phyloP scores from a whole-genome alignment of 805 yeast species.

The Wickerhamomyces alni region DNA sequence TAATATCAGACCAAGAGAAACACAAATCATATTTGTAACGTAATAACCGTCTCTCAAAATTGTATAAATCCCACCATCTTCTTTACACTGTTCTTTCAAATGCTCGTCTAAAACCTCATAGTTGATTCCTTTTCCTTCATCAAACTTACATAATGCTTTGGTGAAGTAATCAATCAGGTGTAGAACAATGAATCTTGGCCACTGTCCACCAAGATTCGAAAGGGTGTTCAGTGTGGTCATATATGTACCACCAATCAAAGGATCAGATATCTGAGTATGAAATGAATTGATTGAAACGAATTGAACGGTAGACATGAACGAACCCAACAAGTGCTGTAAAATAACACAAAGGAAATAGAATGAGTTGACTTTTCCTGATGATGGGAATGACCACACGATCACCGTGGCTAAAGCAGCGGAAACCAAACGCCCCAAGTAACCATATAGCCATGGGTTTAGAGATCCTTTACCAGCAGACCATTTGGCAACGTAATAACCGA shows the following conservation, averaged over 20 bases:
- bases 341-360: constrained; percentile 67
- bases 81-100: constrained; percentile 44
- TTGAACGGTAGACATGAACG: constrained; percentile 92
- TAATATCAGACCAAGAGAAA: constrained; percentile 55
- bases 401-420: constrained; percentile 76
- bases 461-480: constrained; percentile 83
- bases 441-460: constrained; percentile 84
- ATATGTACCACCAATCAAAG: constrained; percentile 93
- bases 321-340: constrained; percentile 74
- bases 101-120: constrained; percentile 23
- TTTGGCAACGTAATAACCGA: constrained; percentile 93
- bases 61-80: constrained; percentile 48
- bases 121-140: background rate
- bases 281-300: constrained; percentile 92
- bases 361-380: constrained; percentile 36
- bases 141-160: constrained; percentile 48
- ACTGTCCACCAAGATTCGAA: constrained; percentile 92
- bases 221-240: constrained; percentile 94
- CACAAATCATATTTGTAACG: constrained; percentile 67
- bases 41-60: constrained; percentile 77
- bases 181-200: constrained; percentile 87
- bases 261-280: constrained; percentile 94
- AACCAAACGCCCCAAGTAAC: constrained; percentile 71
- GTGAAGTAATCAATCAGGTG: constrained; percentile 79
- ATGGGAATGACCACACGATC: constrained; percentile 69